Evolutionary conservation across 352 stramenopile species (phyloP).

Genomic region (Globisporangium megalacanthum): DNA sequence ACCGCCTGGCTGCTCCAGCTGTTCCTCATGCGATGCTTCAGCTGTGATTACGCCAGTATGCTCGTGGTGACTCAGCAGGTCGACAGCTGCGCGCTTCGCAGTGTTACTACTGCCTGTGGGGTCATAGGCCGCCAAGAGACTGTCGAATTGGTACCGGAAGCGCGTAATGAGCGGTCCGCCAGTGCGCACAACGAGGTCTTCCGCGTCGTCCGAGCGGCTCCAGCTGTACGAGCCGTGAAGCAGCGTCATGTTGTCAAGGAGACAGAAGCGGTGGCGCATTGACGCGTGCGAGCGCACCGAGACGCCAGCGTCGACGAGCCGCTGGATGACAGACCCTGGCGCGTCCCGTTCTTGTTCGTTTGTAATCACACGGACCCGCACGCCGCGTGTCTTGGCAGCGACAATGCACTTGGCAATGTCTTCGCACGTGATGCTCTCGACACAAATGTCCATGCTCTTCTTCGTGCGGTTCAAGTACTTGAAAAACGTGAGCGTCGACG

Average conservation of each 20-base stretch:
- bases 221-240: conserved; percentile 72
- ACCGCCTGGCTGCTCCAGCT: background rate
- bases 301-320: conserved; percentile 55
- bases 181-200: conserved; percentile 49
- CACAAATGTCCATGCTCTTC: conserved; percentile 47
- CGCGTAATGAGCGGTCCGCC: conserved; percentile 39
- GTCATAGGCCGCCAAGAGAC: conserved; percentile 46
- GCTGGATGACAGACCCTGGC: conserved; percentile 51
- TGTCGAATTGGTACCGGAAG: conserved; percentile 47
- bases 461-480: conserved; percentile 30
- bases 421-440: conserved; percentile 64
- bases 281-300: conserved; percentile 34
- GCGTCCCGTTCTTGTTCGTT: conserved; percentile 43
- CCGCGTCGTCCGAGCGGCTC: conserved; percentile 53
- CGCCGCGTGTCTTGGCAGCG: conserved; percentile 35
- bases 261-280: conserved; percentile 69
- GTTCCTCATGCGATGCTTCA: background rate
- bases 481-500: conserved; percentile 40
- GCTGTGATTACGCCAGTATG: background rate
- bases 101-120: background rate
- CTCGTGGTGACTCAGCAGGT: background rate
- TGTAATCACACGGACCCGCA: conserved; percentile 53
- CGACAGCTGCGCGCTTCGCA: background rate
- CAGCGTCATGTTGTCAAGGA: conserved; percentile 52
- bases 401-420: conserved; percentile 53